Evolutionary conservation across 2,329 filamentous ascomycete species (phyloP).

Genomic region (Aspergillus eucalypticola): DNA sequence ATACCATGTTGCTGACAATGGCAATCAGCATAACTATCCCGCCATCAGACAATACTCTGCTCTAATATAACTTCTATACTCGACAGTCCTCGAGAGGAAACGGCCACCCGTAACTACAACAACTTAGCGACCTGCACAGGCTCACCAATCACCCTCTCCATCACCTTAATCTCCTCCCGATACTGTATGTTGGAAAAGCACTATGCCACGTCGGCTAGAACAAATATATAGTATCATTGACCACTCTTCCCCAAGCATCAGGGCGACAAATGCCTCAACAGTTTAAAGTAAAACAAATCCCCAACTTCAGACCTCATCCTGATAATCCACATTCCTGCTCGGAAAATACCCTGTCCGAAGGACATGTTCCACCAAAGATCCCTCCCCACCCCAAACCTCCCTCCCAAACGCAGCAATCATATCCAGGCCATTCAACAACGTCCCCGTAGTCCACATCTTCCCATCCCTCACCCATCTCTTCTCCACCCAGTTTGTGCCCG

Average conservation of each 20-base stretch:
- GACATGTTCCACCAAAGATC: neutral
- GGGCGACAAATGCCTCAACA: no score
- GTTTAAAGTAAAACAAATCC: no score
- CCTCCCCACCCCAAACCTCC: neutral
- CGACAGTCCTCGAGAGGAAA: no score
- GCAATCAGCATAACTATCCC: no score
- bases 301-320: neutral
- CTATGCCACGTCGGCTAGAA: no score
- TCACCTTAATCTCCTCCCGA: neutral
- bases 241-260: no score
- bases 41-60: neutral
- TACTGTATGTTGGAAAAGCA: no score
- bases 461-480: constrained; percentile 6
- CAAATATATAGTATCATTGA: no score
- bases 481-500: neutral
- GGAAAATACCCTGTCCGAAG: neutral
- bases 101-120: no score
- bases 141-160: neutral
- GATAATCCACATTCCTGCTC: neutral
- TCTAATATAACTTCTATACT: neutral
- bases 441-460: constrained; percentile 8
- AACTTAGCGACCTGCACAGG: no score
- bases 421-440: constrained; percentile 6
- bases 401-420: constrained; percentile 5
- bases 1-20: neutral